Evolutionary conservation across 31 red algal species (phyloP).

Genomic region (Porphyra umbilicalis): DNA sequence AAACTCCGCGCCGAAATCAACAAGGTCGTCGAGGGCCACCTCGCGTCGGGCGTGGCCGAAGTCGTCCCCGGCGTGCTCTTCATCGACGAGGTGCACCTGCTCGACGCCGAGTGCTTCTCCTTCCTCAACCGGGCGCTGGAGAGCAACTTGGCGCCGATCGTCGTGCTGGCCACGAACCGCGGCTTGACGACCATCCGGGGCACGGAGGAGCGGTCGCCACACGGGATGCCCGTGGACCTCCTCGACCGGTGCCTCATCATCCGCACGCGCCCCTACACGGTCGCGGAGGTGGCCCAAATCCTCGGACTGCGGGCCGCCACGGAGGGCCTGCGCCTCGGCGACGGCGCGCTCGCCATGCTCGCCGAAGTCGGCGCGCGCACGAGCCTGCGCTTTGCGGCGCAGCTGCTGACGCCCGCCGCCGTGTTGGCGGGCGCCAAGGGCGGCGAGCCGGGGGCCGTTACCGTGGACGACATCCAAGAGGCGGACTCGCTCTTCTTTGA

Average conservation of each 20-base stretch:
- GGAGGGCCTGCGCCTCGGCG: conserved; percentile 61
- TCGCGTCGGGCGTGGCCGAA: conserved; percentile 95
- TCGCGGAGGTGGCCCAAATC: conserved; percentile 84
- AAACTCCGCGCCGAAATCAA: conserved; percentile 97
- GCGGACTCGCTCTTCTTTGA: conserved; percentile 92
- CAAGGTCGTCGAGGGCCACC: conserved; percentile 82
- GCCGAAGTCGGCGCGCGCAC: conserved; percentile 81
- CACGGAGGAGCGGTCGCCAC: conserved; percentile 86
- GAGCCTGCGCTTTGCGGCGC: conserved; percentile 80
- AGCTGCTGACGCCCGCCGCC: conserved; percentile 82
- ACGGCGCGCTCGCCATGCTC: conserved; percentile 55
- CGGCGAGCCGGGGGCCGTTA: conserved; percentile 40
- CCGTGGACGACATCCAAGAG: conserved; percentile 79
- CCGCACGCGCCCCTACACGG: conserved; percentile 85
- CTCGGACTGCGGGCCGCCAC: conserved; percentile 81
- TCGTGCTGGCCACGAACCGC: conserved; percentile 95
- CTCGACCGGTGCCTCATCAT: conserved; percentile 98
- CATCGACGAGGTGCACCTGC: conserved; percentile 98
- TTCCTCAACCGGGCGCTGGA: conserved; percentile 97
- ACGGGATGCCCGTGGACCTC: conserved; percentile 94
- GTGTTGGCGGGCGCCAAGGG: conserved; percentile 79
- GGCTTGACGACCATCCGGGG: conserved; percentile 90
- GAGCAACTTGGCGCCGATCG: conserved; percentile 92
- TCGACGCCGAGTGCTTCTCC: conserved; percentile 98
- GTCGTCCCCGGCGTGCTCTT: conserved; percentile 97